Evolutionary conservation across 345 rosid species (phyloP).

Genomic region (Camelina laxa): DNA sequence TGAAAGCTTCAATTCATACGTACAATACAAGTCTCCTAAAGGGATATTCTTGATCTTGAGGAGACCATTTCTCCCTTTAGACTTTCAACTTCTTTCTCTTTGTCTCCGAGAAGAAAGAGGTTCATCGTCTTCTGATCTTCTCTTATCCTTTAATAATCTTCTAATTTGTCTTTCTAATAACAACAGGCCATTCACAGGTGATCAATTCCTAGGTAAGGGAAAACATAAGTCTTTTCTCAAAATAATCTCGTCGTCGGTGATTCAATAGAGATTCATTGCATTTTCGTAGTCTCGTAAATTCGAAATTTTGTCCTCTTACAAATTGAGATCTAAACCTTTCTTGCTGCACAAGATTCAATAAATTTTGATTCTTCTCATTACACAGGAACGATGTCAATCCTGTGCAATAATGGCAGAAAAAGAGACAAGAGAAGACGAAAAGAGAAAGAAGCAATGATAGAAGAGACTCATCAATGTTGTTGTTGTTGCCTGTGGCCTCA

Average conservation of each 20-base stretch:
- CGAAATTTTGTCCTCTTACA: not conserved
- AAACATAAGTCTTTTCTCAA: not conserved
- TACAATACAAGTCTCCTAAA: slow-evolving; percentile 31
- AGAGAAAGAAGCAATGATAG: slow-evolving; percentile 26
- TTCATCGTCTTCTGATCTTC: slow-evolving; percentile 10
- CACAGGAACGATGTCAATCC: slow-evolving; percentile 19
- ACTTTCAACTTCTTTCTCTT: not conserved
- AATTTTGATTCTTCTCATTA: not conserved
- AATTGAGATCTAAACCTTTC: not conserved
- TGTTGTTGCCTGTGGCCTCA: slow-evolving; percentile 43
- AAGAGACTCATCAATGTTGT: slow-evolving; percentile 26
- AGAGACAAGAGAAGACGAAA: slow-evolving; percentile 29
- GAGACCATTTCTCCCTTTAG: slow-evolving; percentile 19
- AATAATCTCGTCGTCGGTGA: not conserved
- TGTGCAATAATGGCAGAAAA: slow-evolving; percentile 21
- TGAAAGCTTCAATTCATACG: slow-evolving; percentile 25
- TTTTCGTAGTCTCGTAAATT: not conserved
- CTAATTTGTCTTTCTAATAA: not conserved
- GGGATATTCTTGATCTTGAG: slow-evolving; percentile 15
- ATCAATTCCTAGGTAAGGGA: slow-evolving; percentile 4
- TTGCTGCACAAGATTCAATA: slow-evolving; percentile 17
- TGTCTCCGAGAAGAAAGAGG: slow-evolving; percentile 18
- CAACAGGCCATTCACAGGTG: not conserved
- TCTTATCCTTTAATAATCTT: not conserved
- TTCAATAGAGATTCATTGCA: not conserved